phyloP scores from a whole-genome alignment of 805 yeast species.

The Lipomyces spencermartinsiae region DNA sequence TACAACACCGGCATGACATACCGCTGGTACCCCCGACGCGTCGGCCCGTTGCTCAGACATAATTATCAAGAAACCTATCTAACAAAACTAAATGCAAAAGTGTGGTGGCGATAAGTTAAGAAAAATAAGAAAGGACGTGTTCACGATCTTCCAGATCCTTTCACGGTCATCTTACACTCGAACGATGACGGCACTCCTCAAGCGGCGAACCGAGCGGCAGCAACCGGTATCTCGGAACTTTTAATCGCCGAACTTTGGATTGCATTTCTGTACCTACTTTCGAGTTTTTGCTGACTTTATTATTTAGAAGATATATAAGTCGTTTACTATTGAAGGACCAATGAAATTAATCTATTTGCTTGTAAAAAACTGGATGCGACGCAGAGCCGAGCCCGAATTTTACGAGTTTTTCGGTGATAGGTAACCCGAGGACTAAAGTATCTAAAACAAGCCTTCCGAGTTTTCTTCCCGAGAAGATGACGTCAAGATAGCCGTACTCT shows the following conservation, averaged over 20 bases:
- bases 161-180: neutral
- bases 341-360: neutral
- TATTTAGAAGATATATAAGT: neutral
- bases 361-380: neutral
- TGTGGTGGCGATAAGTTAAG: neutral
- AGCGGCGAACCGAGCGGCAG: neutral
- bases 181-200: neutral
- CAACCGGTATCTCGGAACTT: neutral
- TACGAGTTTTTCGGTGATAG: neutral
- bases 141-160: neutral
- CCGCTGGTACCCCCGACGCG: conserved; percentile 2
- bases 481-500: too few species aligned
- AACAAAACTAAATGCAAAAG: neutral
- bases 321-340: neutral
- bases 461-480: too few species aligned
- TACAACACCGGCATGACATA: neutral
- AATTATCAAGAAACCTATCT: neutral
- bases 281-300: neutral
- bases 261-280: neutral
- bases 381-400: neutral
- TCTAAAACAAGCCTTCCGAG: too few species aligned
- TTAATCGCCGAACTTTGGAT: neutral
- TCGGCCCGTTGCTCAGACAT: neutral
- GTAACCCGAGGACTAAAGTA: too few species aligned
- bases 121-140: too few species aligned